Conservation (phyloP, 148 eudicot genomes). For the Silene latifolia region DNA sequence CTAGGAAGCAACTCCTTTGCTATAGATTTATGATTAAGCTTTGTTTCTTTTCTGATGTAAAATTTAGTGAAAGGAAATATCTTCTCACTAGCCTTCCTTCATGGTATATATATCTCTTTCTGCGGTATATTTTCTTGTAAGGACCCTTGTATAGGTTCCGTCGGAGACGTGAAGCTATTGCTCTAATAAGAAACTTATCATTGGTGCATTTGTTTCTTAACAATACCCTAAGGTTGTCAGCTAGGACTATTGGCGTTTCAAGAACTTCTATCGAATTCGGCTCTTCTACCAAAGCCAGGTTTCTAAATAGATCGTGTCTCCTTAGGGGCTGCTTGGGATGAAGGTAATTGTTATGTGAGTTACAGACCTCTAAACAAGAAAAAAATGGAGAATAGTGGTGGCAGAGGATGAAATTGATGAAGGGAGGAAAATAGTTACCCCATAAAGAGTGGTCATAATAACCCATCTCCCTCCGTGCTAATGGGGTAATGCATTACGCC, state of each 20-base stretch:
- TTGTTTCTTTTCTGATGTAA: background rate
- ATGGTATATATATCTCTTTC: background rate
- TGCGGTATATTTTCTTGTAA: background rate
- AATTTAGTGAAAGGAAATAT: background rate
- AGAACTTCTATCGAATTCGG: background rate
- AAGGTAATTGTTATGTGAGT: background rate
- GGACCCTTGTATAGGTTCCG: background rate
- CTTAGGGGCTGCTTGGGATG: background rate
- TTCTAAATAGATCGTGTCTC: background rate
- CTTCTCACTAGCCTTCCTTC: background rate
- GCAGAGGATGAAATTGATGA: too few species aligned
- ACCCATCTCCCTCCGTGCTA: too few species aligned
- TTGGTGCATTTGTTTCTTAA: background rate
- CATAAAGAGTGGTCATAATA: too few species aligned
- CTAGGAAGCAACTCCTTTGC: background rate
- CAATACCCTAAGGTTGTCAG: background rate
- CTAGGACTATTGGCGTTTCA: background rate
- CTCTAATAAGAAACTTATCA: background rate
- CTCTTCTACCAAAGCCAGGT: background rate
- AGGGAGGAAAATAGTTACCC: too few species aligned
- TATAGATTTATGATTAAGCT: background rate
- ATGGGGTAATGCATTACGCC: too few species aligned
- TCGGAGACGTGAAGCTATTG: background rate
- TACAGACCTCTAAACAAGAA: too few species aligned
- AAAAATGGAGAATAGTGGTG: too few species aligned